Evolutionary conservation across 352 stramenopile genomes (phyloP).

Genomic region (Paralagenidium karlingii): DNA sequence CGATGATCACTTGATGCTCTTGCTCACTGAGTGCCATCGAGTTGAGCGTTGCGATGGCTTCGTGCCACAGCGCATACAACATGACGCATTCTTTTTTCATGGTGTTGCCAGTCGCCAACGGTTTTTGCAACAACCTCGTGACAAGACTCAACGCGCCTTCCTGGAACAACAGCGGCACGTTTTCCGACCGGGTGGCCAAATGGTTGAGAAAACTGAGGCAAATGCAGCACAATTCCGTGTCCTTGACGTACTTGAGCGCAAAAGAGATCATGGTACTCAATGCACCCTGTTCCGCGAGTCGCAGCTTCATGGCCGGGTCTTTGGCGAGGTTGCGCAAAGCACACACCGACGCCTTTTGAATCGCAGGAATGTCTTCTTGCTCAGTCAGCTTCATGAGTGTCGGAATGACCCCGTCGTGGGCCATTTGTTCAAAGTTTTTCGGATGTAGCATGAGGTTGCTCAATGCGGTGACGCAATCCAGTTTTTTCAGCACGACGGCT

Average conservation of each 20-base stretch:
- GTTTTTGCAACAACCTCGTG: constrained; percentile 19
- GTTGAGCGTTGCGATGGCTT: constrained; percentile 31
- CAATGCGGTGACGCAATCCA: constrained; percentile 69
- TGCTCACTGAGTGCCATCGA: constrained; percentile 33
- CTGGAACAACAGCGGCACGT: constrained; percentile 47
- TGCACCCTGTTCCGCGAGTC: constrained; percentile 44
- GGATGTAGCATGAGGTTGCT: constrained; percentile 76
- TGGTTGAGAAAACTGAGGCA: constrained; percentile 63
- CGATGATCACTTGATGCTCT: constrained; percentile 26
- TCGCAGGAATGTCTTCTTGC: constrained; percentile 35
- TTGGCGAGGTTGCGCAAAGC: constrained; percentile 64
- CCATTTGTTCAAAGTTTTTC: constrained; percentile 61
- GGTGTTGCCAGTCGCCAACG: too few relatives aligned
- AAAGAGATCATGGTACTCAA: constrained; percentile 36
- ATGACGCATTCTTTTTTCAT: too few relatives aligned
- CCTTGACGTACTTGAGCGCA: constrained; percentile 33
- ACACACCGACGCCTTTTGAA: constrained; percentile 65
- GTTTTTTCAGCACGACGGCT: constrained; percentile 34
- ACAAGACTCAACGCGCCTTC: constrained; percentile 45
- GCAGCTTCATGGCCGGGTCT: constrained; percentile 55
- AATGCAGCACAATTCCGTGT: constrained; percentile 49
- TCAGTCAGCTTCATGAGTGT: constrained; percentile 43
- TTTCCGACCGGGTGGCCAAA: constrained; percentile 45
- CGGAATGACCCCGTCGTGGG: constrained; percentile 68
- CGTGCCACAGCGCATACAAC: constrained; percentile 44